Percentiles rank a stretch among this genome's conserved stretches.
Conservation (phyloP, 2,329 filamentous ascomycete genomes). For the Ophiosphaerella herpotricha region DNA sequence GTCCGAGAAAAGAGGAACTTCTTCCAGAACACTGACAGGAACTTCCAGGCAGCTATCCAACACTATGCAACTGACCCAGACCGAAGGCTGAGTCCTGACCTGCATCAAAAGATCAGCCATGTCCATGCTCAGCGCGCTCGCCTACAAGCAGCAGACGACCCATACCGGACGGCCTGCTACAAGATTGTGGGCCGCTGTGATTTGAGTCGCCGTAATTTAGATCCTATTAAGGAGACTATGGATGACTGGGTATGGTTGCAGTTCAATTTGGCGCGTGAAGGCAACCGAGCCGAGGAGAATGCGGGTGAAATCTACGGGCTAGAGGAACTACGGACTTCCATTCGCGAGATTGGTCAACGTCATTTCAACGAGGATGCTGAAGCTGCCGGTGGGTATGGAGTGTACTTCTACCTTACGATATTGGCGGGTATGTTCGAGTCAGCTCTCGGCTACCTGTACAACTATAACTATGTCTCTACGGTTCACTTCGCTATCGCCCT, state of each 20-base stretch:
- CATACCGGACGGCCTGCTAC: conserved; percentile 96
- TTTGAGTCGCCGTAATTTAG: conserved; percentile 60
- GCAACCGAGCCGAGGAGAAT: conserved; percentile 63
- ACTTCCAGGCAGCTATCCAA: conserved; percentile 85
- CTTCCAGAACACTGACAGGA: conserved; percentile 88
- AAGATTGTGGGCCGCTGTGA: conserved; percentile 88
- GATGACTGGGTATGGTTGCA: conserved; percentile 72
- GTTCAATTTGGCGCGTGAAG: conserved; percentile 66
- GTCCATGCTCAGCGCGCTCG: conserved; percentile 86
- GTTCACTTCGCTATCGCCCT: conserved; percentile 93
- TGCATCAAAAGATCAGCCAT: conserved; percentile 85
- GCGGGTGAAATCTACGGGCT: conserved; percentile 67
- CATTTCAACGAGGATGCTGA: conserved; percentile 87
- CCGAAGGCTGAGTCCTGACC: conserved; percentile 73
- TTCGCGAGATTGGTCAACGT: conserved; percentile 85
- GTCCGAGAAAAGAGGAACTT: conserved; percentile 80
- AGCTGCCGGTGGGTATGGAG: conserved; percentile 78
- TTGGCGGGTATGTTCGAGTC: conserved; percentile 93
- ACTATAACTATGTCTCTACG: conserved; percentile 88
- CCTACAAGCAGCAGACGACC: conserved; percentile 86
- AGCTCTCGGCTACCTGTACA: conserved; percentile 87
- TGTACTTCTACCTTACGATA: conserved; percentile 91
- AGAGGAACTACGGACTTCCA: conserved; percentile 74
- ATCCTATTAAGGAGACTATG: conserved; percentile 62
- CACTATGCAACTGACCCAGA: conserved; percentile 79